A percentile compares a stretch with the other conserved stretches of the same genome.
Conservation (phyloP, 164 flowering plant genomes). For the Berberis vulgaris region DNA sequence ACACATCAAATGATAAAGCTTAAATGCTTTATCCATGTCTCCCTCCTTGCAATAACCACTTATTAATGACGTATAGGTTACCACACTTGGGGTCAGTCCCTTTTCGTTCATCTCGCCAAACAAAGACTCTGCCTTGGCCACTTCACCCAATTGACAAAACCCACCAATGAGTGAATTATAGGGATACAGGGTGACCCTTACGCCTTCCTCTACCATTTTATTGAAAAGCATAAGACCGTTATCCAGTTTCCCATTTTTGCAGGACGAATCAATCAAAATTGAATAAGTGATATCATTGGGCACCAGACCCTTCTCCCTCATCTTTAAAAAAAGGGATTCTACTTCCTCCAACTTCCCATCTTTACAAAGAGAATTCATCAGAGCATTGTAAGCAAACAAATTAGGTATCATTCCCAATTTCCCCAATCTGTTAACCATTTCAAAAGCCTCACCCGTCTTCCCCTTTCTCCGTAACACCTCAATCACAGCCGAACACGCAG, state of each 20-base stretch:
- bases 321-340: constrained; percentile 36
- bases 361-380: constrained; percentile 68
- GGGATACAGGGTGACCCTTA: background rate
- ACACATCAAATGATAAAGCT: constrained; percentile 63
- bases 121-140: constrained; percentile 41
- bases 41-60: constrained; percentile 67
- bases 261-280: background rate
- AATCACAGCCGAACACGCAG: constrained; percentile 51
- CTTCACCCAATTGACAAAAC: constrained; percentile 55
- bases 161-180: constrained; percentile 41
- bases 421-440: constrained; percentile 37
- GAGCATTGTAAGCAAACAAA: constrained; percentile 65
- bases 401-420: constrained; percentile 43
- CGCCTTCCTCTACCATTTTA: constrained; percentile 2
- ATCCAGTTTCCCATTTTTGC: constrained; percentile 1
- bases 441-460: constrained; percentile 42
- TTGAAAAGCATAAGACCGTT: background rate
- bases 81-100: constrained; percentile 59
- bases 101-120: constrained; percentile 43
- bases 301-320: constrained; percentile 18
- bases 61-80: constrained; percentile 69
- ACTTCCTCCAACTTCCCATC: constrained; percentile 5
- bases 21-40: constrained; percentile 45
- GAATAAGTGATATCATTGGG: constrained; percentile 3
- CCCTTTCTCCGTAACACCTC: constrained; percentile 69